Percentiles rank a stretch among this genome's conserved stretches.
Evolutionary conservation across 306 rosid species (phyloP).

Genomic region (Gleditsia sinensis): DNA sequence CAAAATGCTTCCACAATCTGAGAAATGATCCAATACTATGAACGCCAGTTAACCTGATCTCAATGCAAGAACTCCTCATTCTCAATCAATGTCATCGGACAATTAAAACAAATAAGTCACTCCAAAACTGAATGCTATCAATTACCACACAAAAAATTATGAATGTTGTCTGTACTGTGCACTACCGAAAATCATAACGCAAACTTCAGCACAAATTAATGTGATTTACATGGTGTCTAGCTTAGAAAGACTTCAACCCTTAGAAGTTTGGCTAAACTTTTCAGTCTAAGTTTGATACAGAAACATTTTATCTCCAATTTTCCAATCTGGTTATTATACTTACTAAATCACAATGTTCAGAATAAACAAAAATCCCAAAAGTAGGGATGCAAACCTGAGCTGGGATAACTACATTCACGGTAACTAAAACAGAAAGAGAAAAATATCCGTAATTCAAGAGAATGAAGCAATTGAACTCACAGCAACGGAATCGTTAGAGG

Average conservation of each 20-base stretch:
- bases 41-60: not conserved
- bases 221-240: not conserved
- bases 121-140: not conserved
- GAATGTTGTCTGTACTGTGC: too few species aligned
- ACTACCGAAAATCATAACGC: not conserved
- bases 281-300: slow-evolving; percentile 15
- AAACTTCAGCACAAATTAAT: slow-evolving; percentile 7
- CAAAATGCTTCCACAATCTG: not conserved
- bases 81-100: not conserved
- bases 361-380: slow-evolving; percentile 6
- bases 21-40: not conserved
- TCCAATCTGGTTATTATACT: not conserved
- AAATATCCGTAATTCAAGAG: not conserved
- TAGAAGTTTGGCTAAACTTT: not conserved
- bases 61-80: not conserved
- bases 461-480: slow-evolving; percentile 48
- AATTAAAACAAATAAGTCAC: not conserved
- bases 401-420: not conserved
- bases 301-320: not conserved
- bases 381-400: not conserved
- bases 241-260: not conserved
- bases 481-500: slow-evolving; percentile 24
- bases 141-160: not conserved
- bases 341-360: not conserved
- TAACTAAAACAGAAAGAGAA: not conserved